Evolutionary conservation across 495 filamentous ascomycete genomes (phyloP).

Genomic region (Hypoxylon fuscum): DNA sequence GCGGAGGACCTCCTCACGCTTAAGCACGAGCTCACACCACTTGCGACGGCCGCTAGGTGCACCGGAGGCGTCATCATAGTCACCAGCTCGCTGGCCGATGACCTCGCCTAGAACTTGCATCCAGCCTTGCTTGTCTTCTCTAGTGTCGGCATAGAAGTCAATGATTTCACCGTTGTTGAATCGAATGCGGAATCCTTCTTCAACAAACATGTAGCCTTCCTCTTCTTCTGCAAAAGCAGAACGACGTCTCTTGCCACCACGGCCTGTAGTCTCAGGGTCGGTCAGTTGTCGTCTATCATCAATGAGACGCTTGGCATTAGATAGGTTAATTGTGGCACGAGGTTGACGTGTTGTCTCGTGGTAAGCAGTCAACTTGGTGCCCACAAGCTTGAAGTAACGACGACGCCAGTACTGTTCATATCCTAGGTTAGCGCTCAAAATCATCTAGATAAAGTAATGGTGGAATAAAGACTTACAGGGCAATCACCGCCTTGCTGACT

Average conservation of each 20-base stretch:
- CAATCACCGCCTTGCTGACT: slow-evolving; percentile 98
- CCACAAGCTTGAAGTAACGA: slow-evolving; percentile 93
- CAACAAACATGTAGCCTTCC: slow-evolving; percentile 99
- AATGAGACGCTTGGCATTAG: slow-evolving; percentile 92
- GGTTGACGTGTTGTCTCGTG: slow-evolving; percentile 96
- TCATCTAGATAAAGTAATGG: background rate
- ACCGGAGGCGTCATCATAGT: slow-evolving; percentile 45
- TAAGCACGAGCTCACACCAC: slow-evolving; percentile 90
- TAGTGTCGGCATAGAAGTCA: slow-evolving; percentile 95
- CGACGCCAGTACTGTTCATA: slow-evolving; percentile 88
- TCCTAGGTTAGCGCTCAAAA: slow-evolving; percentile 26
- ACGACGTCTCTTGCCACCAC: slow-evolving; percentile 81
- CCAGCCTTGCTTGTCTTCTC: slow-evolving; percentile 89
- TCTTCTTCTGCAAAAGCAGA: slow-evolving; percentile 98
- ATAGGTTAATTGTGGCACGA: slow-evolving; percentile 94
- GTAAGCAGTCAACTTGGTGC: slow-evolving; percentile 91
- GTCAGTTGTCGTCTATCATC: slow-evolving; percentile 87
- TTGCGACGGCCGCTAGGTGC: slow-evolving; percentile 56
- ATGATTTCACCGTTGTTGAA: slow-evolving; percentile 98
- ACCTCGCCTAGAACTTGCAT: slow-evolving; percentile 89
- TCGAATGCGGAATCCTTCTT: slow-evolving; percentile 97
- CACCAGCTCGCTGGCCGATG: slow-evolving; percentile 70
- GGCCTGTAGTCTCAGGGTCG: slow-evolving; percentile 78
- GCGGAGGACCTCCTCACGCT: slow-evolving; percentile 59
- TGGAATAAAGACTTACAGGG: slow-evolving; percentile 79